Evolutionary conservation across 306 rosid genomes (phyloP).

Genomic region (Prunus persica): Prunus_persica_NCBIv2 NC_034013.1:1452001-1452500

Average conservation of each 20-base stretch:
- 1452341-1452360: not conserved
- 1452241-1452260: slow-evolving; percentile 66
- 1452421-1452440: not conserved
- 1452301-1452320: slow-evolving; percentile 94
- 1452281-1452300: slow-evolving; percentile 75
- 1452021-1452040: not conserved
- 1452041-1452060: slow-evolving; percentile 10
- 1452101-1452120: slow-evolving; percentile 85
- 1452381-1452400: not conserved
- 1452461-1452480: not conserved
- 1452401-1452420: not conserved
- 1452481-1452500: not conserved
- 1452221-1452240: slow-evolving; percentile 76
- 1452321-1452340: slow-evolving; percentile 29
- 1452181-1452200: slow-evolving; percentile 78
- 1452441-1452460: not conserved
- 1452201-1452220: slow-evolving; percentile 86
- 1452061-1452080: slow-evolving; percentile 1
- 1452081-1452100: slow-evolving; percentile 42
- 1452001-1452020: not conserved
- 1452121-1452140: slow-evolving; percentile 76
- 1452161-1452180: slow-evolving; percentile 77
- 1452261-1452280: slow-evolving; percentile 67
- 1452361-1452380: not conserved
- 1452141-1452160: slow-evolving; percentile 71